phyloP scores from a whole-genome alignment of 2,329 filamentous ascomycete genomes.

The Fusarium pseudoanthophilum region DNA sequence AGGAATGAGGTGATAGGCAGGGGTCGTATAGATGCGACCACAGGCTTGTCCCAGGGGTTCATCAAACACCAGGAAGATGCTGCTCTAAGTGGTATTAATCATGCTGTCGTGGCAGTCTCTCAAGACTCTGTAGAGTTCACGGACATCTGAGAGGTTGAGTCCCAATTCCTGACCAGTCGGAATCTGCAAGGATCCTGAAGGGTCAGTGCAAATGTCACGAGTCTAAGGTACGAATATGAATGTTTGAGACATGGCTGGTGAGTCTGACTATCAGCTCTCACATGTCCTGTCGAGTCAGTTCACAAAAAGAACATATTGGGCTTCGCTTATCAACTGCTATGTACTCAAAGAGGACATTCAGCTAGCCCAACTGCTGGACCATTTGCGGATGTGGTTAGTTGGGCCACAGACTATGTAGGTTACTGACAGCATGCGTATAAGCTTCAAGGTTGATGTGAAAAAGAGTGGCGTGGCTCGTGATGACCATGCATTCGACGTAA shows the following conservation, averaged over 20 bases:
- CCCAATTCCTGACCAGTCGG: conserved; percentile 33
- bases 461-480: conserved; percentile 36
- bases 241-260: conserved; percentile 33
- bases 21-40: background rate
- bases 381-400: background rate
- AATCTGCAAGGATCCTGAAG: conserved; percentile 28
- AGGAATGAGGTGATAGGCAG: background rate
- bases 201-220: conserved; percentile 27
- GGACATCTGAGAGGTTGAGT: conserved; percentile 20
- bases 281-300: conserved; percentile 18
- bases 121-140: conserved; percentile 13
- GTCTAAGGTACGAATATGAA: conserved; percentile 13
- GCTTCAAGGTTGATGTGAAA: background rate
- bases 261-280: conserved; percentile 24
- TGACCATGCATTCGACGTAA: conserved; percentile 15
- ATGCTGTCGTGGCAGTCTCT: conserved; percentile 37
- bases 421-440: background rate
- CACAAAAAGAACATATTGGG: background rate
- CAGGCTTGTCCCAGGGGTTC: background rate
- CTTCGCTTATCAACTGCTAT: conserved; percentile 10
- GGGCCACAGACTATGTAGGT: background rate
- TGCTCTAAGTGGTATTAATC: conserved; percentile 7
- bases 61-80: background rate
- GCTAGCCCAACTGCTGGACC: background rate
- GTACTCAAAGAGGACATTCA: conserved; percentile 2